These are phyloP conservation scores for Trichoderma polysporum DNA, from an alignment of 2,329 filamentous ascomycete genomes.

Conservation along the genomic window DNA sequence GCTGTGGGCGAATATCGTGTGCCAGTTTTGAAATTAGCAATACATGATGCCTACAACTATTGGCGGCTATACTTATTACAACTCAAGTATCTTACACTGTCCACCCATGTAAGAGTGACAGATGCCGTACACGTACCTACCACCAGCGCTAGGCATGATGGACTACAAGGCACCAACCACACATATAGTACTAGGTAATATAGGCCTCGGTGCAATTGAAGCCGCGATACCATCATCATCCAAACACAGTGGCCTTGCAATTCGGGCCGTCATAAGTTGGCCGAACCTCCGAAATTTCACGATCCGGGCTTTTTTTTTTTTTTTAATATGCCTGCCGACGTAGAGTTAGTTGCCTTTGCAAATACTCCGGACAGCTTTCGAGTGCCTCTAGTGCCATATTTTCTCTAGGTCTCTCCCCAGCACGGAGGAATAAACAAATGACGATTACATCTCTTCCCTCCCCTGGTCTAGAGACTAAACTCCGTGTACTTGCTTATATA, in stretches of 20 bases:
- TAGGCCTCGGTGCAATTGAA: not conserved
- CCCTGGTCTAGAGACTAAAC: not conserved
- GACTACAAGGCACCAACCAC: too few relatives aligned
- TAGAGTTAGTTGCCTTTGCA: too few relatives aligned
- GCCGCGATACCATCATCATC: not conserved
- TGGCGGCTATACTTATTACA: not conserved
- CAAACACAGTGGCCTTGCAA: not conserved
- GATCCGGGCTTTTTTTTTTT: not conserved
- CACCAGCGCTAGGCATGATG: not conserved
- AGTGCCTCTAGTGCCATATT: not conserved
- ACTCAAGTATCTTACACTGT: not conserved
- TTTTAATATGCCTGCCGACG: not conserved
- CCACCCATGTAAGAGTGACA: too few relatives aligned
- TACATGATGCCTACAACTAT: not conserved
- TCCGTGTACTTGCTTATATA: not conserved
- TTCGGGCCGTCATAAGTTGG: not conserved
- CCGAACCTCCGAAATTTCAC: not conserved
- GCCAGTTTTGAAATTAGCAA: not conserved
- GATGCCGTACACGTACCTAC: not conserved
- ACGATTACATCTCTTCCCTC: too few relatives aligned
- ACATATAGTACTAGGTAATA: too few relatives aligned
- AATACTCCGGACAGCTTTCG: not conserved
- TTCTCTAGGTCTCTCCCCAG: not conserved
- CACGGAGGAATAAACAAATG: too few relatives aligned
- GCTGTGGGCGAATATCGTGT: not conserved